A percentile compares a stretch with the other conserved stretches of the same genome.
Evolutionary conservation across 202 grass and related monocot species (phyloP).

Genomic region (Elaeis oleifera): DNA sequence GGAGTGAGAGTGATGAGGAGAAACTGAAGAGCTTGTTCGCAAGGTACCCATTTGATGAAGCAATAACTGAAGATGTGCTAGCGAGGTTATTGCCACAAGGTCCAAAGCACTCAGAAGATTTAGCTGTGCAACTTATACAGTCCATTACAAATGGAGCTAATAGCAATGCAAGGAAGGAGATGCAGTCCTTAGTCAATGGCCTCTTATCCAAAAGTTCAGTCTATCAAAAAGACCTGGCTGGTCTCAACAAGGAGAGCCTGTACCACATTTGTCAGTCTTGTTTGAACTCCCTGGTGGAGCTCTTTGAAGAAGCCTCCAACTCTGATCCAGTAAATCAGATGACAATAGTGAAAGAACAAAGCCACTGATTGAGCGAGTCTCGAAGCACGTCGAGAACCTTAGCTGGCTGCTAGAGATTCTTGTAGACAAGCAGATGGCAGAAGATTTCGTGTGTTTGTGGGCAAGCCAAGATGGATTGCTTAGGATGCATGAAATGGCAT

Average conservation of each 20-base stretch:
- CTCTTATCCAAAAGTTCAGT: constrained; percentile 80
- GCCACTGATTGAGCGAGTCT: constrained; percentile 60
- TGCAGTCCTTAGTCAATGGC: constrained; percentile 73
- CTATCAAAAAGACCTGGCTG: constrained; percentile 62
- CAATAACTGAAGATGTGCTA: constrained; percentile 49
- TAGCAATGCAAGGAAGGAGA: constrained; percentile 64
- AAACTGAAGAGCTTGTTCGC: constrained; percentile 58
- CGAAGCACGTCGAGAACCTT: constrained; percentile 75
- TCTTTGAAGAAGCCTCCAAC: constrained; percentile 41
- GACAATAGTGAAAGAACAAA: constrained; percentile 16
- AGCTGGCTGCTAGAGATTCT: constrained; percentile 85
- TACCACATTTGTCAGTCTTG: constrained; percentile 60
- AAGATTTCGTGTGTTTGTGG: constrained; percentile 71
- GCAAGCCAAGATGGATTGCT: constrained; percentile 56
- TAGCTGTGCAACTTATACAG: constrained; percentile 57
- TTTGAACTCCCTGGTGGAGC: constrained; percentile 41
- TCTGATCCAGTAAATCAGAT: not conserved
- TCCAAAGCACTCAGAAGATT: constrained; percentile 30
- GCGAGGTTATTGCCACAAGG: constrained; percentile 43
- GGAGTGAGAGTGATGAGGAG: constrained; percentile 79
- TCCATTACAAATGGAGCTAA: constrained; percentile 54
- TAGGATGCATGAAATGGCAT: constrained; percentile 43
- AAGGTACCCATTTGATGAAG: constrained; percentile 50
- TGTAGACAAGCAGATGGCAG: constrained; percentile 63
- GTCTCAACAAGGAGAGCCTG: constrained; percentile 52